Evolutionary conservation across 805 yeast species (phyloP), one percentile per base, ranked within the genome.

Genomic region (Candida sithepensis): DNA sequence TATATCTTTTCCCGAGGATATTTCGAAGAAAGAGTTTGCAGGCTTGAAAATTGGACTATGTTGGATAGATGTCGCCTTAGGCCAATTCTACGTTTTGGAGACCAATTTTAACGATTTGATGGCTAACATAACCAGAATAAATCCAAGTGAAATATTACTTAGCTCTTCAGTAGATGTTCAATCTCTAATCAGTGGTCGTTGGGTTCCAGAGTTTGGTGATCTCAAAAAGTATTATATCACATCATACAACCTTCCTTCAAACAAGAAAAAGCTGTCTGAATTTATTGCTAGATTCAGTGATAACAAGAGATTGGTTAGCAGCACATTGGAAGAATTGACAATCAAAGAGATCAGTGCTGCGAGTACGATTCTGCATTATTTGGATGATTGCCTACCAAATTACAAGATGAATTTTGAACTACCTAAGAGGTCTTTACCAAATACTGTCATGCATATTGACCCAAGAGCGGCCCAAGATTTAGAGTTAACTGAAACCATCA

Each of bases 21-120:
- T 74, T 53, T 57, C 70, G 65, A 56, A 66, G 47, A 57, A 65
- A 47, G 53, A 67, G 1, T 61, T 66, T 10, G 74, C 76, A 19
- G 42, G 39, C 5, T 53, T 55, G 26, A 70, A 70, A 21, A 73
- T 90, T 3, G 96, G 96, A 0, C 57, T 94, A 1, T 76, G 90
- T 24, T 94, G 98, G 98, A 78, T 85, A 39, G 99, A 94, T 66
- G 71, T 92, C 0, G 85, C 94, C 0, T 80, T 92, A 1, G 97
- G 98, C 0, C 82, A 81, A 20, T 78, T 88, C 40, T 81, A 73
- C 57, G 85, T 85, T 2, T 88, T 88, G 58, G 78, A 79, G 42
- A 79, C 88, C 0, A 73, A 76, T 1, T 59, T 84, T 19, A 76
- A 72, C 4, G 84, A 82, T 22, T 65, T 91, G 3, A 73, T 82